These are phyloP conservation scores for Gaillardinia entomophila DNA, from an alignment of 805 yeast species.

Conservation along the genomic window DNA sequence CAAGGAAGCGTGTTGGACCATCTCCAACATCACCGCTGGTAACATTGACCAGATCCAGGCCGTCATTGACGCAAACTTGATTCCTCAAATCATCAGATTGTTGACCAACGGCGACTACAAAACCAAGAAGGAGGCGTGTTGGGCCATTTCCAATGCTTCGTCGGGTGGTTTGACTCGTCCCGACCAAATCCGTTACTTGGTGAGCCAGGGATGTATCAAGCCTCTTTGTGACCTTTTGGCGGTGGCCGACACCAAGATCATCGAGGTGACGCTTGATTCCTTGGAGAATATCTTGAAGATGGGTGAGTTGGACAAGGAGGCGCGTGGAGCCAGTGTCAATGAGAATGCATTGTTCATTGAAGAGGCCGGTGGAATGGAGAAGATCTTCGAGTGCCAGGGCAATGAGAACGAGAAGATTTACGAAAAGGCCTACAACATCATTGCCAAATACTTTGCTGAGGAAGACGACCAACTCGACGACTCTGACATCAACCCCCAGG, in stretches of 20 bases:
- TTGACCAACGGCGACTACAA: slow-evolving; percentile 81
- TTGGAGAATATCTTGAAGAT: slow-evolving; percentile 88
- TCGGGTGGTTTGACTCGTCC: slow-evolving; percentile 92
- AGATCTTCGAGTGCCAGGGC: slow-evolving; percentile 86
- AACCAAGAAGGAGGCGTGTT: slow-evolving; percentile 97
- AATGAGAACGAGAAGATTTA: slow-evolving; percentile 90
- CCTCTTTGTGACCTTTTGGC: slow-evolving; percentile 90
- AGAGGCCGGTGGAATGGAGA: slow-evolving; percentile 98
- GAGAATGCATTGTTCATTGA: slow-evolving; percentile 89
- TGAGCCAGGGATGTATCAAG: slow-evolving; percentile 92
- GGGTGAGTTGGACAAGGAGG: slow-evolving; percentile 89
- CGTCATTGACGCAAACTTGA: slow-evolving; percentile 88
- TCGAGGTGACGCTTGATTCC: slow-evolving; percentile 93
- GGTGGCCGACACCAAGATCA: slow-evolving; percentile 84
- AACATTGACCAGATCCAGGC: slow-evolving; percentile 94
- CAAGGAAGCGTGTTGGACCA: slow-evolving; percentile 99
- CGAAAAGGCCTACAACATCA: slow-evolving; percentile 82
- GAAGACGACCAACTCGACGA: slow-evolving; percentile 74
- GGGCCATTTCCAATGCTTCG: slow-evolving; percentile 98
- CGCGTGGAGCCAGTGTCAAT: slow-evolving; percentile 62
- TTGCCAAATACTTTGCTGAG: slow-evolving; percentile 85
- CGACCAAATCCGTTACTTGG: slow-evolving; percentile 89
- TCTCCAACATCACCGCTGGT: slow-evolving; percentile 97
- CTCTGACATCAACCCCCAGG: slow-evolving; percentile 62
- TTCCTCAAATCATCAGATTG: slow-evolving; percentile 85